A percentile compares a stretch with the other conserved stretches of the same genome.
phyloP scores from a whole-genome alignment of 202 grass and related monocot genomes.

The Eragrostis tef region DNA sequence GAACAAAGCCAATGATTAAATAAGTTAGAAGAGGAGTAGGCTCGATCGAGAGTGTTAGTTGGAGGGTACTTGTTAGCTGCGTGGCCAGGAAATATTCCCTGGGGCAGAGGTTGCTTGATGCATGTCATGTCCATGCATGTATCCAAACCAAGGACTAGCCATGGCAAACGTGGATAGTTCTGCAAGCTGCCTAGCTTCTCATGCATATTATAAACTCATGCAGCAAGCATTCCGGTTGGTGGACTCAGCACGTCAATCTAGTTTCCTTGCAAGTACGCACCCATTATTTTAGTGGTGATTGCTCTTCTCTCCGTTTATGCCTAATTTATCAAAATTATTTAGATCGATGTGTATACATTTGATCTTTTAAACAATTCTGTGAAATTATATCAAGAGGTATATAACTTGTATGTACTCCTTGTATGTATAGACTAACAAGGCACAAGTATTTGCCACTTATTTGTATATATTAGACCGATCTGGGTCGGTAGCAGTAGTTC shows the following conservation, averaged over 20 bases:
- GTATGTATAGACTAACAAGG: neutral
- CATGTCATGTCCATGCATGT: too few species aligned
- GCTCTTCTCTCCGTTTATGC: too few species aligned
- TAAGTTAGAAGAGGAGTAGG: neutral
- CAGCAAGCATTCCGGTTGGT: conserved; percentile 36
- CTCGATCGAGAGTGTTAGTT: conserved; percentile 52
- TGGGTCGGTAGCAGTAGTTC: conserved; percentile 13
- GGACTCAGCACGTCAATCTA: conserved; percentile 45
- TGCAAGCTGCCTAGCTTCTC: conserved; percentile 17
- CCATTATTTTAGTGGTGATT: conserved; percentile 14
- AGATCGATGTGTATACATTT: neutral
- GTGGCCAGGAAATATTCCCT: conserved; percentile 48
- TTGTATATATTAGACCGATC: conserved; percentile 26
- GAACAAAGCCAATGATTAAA: conserved; percentile 10
- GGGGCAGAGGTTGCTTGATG: conserved; percentile 31
- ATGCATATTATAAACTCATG: neutral
- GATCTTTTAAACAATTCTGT: neutral
- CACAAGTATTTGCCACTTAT: neutral
- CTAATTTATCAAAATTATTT: neutral
- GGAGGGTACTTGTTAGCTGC: conserved; percentile 68
- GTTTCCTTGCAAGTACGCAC: neutral
- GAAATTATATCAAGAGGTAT: neutral
- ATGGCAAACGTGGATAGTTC: conserved; percentile 40
- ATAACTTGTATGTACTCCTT: neutral
- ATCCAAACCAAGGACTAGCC: conserved; percentile 15